Evolutionary conservation across 495 filamentous ascomycete species (phyloP).

Genomic region (Penicillium steckii): DNA sequence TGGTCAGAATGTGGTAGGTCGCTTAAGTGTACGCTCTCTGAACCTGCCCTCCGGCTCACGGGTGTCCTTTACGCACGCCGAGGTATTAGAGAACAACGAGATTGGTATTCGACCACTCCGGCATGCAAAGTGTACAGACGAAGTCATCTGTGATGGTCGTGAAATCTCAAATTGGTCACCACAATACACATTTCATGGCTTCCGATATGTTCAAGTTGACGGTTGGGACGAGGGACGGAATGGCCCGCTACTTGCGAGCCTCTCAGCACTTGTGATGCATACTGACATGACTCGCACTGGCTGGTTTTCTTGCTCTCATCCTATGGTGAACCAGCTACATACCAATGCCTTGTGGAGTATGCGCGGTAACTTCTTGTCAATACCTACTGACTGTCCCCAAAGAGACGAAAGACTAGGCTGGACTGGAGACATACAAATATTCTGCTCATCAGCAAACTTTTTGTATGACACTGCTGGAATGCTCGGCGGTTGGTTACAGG

Average conservation of each 20-base stretch:
- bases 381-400: conserved; percentile 57
- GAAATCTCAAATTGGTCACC: conserved; percentile 25
- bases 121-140: conserved; percentile 37
- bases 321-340: conserved; percentile 48
- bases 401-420: conserved; percentile 57
- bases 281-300: conserved; percentile 51
- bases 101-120: conserved; percentile 46
- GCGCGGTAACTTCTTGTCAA: conserved; percentile 52
- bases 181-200: conserved; percentile 56
- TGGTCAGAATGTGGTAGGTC: conserved; percentile 53
- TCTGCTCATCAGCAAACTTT: conserved; percentile 47
- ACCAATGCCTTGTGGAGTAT: conserved; percentile 52
- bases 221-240: conserved; percentile 35
- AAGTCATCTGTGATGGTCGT: conserved; percentile 20
- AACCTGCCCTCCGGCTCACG: conserved; percentile 27
- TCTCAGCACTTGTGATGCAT: conserved; percentile 50
- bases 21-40: conserved; percentile 29
- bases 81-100: conserved; percentile 52
- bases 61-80: conserved; percentile 39
- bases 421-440: conserved; percentile 54
- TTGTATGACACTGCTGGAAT: conserved; percentile 50
- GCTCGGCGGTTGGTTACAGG: conserved; percentile 45
- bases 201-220: conserved; percentile 51
- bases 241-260: conserved; percentile 15
- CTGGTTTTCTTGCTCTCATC: conserved; percentile 45